These are phyloP conservation scores for Sarocladium strictum DNA, from an alignment of 2,329 filamentous ascomycete genomes.

Conservation along the genomic window DNA sequence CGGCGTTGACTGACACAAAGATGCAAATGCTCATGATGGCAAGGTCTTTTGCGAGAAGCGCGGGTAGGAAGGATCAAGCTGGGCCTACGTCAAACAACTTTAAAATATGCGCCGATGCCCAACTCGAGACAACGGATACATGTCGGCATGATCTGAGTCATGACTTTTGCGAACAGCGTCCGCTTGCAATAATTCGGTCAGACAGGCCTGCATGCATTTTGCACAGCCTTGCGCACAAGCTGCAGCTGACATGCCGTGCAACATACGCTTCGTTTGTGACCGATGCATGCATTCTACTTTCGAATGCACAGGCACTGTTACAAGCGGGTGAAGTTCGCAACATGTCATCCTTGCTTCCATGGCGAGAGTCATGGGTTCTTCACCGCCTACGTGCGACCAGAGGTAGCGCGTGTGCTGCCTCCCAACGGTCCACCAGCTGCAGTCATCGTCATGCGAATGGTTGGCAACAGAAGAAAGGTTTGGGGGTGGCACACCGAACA, in stretches of 20 bases:
- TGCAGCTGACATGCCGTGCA: constrained; percentile 6
- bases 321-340: neutral
- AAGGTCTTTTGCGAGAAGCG: too few relatives aligned
- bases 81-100: neutral
- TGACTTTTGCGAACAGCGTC: neutral
- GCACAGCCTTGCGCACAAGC: constrained; percentile 2
- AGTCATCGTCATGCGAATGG: constrained; percentile 5
- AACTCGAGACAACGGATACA: neutral
- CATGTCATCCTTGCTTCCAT: neutral
- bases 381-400: constrained; percentile 6
- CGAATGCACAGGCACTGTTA: neutral
- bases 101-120: neutral
- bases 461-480: neutral
- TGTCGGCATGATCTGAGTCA: neutral
- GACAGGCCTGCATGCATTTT: constrained; percentile 2
- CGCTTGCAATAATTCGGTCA: neutral
- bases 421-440: constrained; percentile 5
- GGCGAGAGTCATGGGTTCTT: constrained; percentile 4
- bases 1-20: neutral
- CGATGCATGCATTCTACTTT: neutral
- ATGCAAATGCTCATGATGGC: too few relatives aligned
- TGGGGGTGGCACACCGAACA: neutral
- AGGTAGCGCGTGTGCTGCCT: constrained; percentile 1
- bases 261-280: neutral
- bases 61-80: neutral